Base-by-base conservation (phyloP, 768 basidiomycete species). In the Leucocoprinus birnbaumii region DNA sequence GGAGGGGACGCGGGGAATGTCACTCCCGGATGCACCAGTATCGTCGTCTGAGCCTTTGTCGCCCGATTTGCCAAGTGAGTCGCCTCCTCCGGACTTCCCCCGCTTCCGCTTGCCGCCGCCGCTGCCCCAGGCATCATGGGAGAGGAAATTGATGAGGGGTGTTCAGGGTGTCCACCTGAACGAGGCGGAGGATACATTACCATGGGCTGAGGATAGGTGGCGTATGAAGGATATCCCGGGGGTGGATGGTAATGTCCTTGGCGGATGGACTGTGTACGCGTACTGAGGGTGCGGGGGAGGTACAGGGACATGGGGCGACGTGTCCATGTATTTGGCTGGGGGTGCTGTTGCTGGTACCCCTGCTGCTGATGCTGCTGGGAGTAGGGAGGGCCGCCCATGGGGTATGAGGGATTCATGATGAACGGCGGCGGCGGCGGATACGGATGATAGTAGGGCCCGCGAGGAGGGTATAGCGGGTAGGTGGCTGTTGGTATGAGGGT, bases 351-450 rank as follows among this genome's bases (percentile, higher is more conserved):
- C 61, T 69, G 67, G 47, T 71, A 68, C 21, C 64, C 61, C 44
- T 68, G 67, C 45, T 68, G 68, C 34, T 68, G 71, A 48, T 67
- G 66, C 58, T 65, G 76, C 35, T 62, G 71, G 61, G 70, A 63
- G 54, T 73, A 75, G 18, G 74, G 71, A 10, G 85, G 76, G 57
- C 82, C 80, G 63, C 81, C 83, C 60, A 82, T 72, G 22, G 84
- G 78, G 62, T 88, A 90, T 56, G 80, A 71, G 51, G 84, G 83
- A 66, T 89, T 90, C 86, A 89, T 89, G 67, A 84, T 75, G 47
- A 55, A 55, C 6, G 54, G 26, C n/a, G 54, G 53, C 27, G 51
- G 52, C 10, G 45, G 37, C 62, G 71, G 69, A 49, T 80, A 83
- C 8, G 79, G 72, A 22, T 74, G 74, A 58, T 80, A 76, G 55